phyloP scores from a whole-genome alignment of 768 basidiomycete genomes.

The Pleurotus djamor region DNA sequence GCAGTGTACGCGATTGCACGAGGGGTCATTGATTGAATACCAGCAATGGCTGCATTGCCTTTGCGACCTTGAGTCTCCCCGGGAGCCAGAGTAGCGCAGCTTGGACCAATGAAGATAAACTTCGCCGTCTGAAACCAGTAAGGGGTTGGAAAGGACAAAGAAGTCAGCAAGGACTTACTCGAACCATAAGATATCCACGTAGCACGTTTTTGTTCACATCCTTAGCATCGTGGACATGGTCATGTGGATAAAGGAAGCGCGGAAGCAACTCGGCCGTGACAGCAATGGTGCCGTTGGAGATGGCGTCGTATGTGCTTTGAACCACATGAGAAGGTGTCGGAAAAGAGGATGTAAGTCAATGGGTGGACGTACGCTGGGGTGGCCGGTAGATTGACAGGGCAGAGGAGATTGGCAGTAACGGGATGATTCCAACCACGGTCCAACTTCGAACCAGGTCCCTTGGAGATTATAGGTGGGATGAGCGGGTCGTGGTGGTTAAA shows the following conservation, averaged over 20 bases:
- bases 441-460: constrained; percentile 2
- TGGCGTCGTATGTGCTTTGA: background rate
- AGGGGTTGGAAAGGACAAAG: background rate
- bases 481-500: constrained; percentile 4
- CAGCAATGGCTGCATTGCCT: background rate
- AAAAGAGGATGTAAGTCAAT: no score
- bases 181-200: constrained; percentile 1
- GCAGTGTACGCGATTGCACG: constrained; percentile 18
- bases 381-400: constrained; percentile 13
- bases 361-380: background rate
- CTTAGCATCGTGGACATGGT: constrained; percentile 12
- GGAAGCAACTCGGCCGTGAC: constrained; percentile 19
- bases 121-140: background rate
- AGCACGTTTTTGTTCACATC: background rate
- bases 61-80: background rate
- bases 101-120: background rate
- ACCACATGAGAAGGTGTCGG: background rate
- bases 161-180: background rate
- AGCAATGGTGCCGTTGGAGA: background rate
- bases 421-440: constrained; percentile 20
- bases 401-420: constrained; percentile 21
- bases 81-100: background rate
- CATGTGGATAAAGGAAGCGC: constrained; percentile 24
- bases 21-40: constrained; percentile 13
- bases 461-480: constrained; percentile 12